Evolutionary conservation across 768 basidiomycete genomes (phyloP), one percentile per base, ranked within the genome.

Genomic region (Suillus variegatus): DNA sequence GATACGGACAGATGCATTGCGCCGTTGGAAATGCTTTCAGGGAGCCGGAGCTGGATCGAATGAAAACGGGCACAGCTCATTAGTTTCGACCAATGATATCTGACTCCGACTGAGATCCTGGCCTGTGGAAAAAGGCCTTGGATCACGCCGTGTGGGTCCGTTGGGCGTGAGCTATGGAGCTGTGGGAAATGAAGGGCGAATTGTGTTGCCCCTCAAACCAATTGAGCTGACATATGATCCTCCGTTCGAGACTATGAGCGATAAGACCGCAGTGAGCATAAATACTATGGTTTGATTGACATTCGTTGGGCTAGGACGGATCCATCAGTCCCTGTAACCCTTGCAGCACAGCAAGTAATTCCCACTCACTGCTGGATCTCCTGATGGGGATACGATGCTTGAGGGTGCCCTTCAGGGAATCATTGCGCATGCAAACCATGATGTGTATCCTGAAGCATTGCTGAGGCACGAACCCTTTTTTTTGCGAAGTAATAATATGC

Each of bases 391-490:
- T 58, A 58, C 25, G 16, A 58, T 58, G 22, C 25, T 41, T 18
- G 57, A 41, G 16, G 4, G n/a, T 16, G 25, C 40, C 57, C 13
- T 58, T 58, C 57, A 41, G 57, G 10, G 54, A 55, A 55, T 6
- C 18, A 12, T 35, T 18, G 32, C 54, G 32, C 54, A 55, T 55
- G 54, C 32, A 55, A 55, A 35, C 54, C 54, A 55, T 55, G 54
- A 35, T 55, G 54, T 20, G 5, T 20, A 28, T 55, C 32, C 54
- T 35, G 36, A 38, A 38, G 36, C 36, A 38, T 10, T 38, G 36
- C 36, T 38, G 54, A 55, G 54, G 54, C 20, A 35, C 32, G 20
- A 55, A 55, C 54, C 32, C 54, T 55, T 20, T 55, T 55, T 55
- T 46, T 55, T n/a, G 32, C 54, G 54, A 55, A 55, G 54, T 60